Conservation (phyloP, 768 basidiomycete genomes). For the Udeniomyces megalosporus region DNA sequence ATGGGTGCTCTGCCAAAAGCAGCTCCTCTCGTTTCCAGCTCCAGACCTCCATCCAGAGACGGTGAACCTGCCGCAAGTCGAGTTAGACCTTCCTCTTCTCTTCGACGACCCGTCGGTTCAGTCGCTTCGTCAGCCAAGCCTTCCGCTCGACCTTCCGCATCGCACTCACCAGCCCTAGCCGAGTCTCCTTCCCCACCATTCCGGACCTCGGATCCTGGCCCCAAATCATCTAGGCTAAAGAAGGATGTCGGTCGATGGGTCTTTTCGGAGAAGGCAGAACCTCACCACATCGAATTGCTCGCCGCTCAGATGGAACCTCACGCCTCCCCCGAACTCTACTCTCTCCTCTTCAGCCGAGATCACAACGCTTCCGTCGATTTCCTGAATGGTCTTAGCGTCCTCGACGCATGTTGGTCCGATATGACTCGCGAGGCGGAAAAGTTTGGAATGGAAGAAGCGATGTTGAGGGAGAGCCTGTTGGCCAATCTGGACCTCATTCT, state of each 20-base stretch:
- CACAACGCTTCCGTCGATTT: slow-evolving; percentile 90
- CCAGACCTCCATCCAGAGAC: neutral
- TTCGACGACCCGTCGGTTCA: slow-evolving; percentile 6
- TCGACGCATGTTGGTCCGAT: slow-evolving; percentile 58
- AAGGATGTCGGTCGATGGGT: slow-evolving; percentile 62
- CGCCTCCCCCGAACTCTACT: slow-evolving; percentile 54
- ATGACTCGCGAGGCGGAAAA: slow-evolving; percentile 44
- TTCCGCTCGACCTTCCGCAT: slow-evolving; percentile 24
- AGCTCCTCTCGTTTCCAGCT: neutral
- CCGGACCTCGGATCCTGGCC: slow-evolving; percentile 41
- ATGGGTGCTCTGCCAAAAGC: slow-evolving; percentile 4
- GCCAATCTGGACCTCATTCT: slow-evolving; percentile 81
- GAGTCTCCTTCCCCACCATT: slow-evolving; percentile 30
- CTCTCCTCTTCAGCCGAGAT: slow-evolving; percentile 79
- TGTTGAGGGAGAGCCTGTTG: slow-evolving; percentile 48
- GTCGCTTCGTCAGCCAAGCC: slow-evolving; percentile 36
- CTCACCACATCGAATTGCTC: slow-evolving; percentile 64
- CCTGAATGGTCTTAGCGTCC: slow-evolving; percentile 52
- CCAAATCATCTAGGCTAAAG: slow-evolving; percentile 50
- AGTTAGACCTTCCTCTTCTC: neutral
- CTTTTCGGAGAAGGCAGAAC: slow-evolving; percentile 54
- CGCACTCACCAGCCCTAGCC: slow-evolving; percentile 9
- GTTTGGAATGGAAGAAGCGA: slow-evolving; percentile 35
- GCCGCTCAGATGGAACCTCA: slow-evolving; percentile 87
- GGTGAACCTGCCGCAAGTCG: neutral